A percentile compares a stretch with the other conserved stretches of the same genome.
Evolutionary conservation across 345 rosid genomes (phyloP).

Genomic region (Angophora floribunda): DNA sequence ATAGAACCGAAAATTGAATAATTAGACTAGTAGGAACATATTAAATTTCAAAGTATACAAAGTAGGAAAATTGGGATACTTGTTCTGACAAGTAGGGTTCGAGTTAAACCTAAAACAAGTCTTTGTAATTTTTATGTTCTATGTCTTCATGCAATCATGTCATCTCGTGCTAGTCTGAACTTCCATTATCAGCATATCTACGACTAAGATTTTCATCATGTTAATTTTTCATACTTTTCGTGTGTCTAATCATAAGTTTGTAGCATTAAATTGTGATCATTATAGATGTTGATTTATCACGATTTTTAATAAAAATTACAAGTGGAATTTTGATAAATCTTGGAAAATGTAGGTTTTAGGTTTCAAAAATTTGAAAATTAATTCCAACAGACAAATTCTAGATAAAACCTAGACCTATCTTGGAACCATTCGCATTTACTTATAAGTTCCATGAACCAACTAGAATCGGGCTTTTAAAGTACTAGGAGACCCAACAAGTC

Average conservation of each 20-base stretch:
- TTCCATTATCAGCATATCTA: neutral
- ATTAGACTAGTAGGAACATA: rapidly evolving
- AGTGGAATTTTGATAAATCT: neutral
- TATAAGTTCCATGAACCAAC: too few relatives aligned
- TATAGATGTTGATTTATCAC: neutral
- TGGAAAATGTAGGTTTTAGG: too few relatives aligned
- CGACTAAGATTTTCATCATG: rapidly evolving
- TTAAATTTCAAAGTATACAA: rapidly evolving
- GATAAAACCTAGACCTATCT: too few relatives aligned
- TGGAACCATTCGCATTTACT: too few relatives aligned
- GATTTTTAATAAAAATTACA: rapidly evolving
- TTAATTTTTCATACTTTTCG: too few relatives aligned
- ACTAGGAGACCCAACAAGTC: too few relatives aligned
- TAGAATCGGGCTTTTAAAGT: too few relatives aligned
- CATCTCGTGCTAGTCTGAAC: rapidly evolving
- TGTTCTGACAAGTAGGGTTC: rapidly evolving
- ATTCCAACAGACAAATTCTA: too few relatives aligned
- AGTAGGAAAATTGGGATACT: too few relatives aligned
- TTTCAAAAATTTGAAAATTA: too few relatives aligned
- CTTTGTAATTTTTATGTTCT: rapidly evolving
- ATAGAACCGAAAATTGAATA: rapidly evolving
- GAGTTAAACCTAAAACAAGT: rapidly evolving
- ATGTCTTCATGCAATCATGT: too few relatives aligned
- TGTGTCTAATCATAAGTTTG: neutral
- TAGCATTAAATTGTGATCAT: rapidly evolving